Conservation (phyloP, 2,329 filamentous ascomycete genomes). For the Fusarium austroafricanum region DNA sequence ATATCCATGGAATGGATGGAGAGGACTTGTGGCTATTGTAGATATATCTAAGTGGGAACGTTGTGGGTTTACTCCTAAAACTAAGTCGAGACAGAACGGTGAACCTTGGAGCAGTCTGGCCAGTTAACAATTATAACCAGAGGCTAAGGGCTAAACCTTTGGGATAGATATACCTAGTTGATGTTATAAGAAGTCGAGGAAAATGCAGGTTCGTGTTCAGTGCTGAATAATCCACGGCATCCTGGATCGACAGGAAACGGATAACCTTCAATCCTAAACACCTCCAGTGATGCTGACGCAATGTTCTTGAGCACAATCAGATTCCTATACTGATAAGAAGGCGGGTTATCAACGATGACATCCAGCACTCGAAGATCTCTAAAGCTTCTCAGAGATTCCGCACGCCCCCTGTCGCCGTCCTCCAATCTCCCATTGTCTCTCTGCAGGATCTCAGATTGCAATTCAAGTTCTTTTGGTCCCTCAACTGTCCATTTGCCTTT, state of each 20-base stretch:
- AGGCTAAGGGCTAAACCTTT: too few relatives aligned
- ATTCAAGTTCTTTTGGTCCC: neutral
- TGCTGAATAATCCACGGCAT: neutral
- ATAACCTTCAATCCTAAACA: conserved; percentile 11
- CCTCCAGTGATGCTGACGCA: conserved; percentile 2
- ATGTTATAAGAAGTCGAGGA: too few relatives aligned
- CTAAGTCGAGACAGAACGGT: neutral
- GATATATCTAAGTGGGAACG: neutral
- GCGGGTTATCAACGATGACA: neutral
- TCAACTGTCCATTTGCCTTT: conserved; percentile 1
- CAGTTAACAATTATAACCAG: too few relatives aligned
- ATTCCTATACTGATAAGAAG: neutral
- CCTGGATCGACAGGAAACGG: conserved; percentile 5
- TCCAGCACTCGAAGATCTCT: conserved; percentile 8
- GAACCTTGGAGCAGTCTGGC: too few relatives aligned
- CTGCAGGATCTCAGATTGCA: neutral
- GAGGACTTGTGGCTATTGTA: neutral
- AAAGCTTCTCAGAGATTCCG: neutral
- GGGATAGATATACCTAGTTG: too few relatives aligned
- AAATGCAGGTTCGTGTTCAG: neutral
- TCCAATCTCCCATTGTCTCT: neutral
- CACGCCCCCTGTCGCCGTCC: neutral
- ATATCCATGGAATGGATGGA: too few relatives aligned
- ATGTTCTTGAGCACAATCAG: conserved; percentile 14
- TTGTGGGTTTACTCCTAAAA: neutral